Base-by-base conservation (phyloP, 768 basidiomycete genomes). In the Lactarius trivialis region DNA sequence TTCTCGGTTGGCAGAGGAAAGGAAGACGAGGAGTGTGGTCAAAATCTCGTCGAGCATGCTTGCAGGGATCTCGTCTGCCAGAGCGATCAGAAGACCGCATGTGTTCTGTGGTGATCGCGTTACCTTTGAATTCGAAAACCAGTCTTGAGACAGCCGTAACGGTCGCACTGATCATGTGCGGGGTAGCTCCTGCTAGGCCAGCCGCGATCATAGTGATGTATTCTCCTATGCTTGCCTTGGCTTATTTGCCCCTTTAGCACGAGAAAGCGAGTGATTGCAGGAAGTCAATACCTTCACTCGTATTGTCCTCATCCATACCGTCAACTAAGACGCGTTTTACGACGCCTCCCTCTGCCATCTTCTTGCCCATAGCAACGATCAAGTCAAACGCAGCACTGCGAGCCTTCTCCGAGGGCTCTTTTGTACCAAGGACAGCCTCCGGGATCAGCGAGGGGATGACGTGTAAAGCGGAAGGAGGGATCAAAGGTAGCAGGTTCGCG, bases 161-260 rank as follows among this genome's bases (percentile, higher is more conserved):
- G 1, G 93, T 92, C 2, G 97, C 97, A 70, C 94, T 96, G 72
- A 98, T 96, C 93, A 97, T 98, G 71, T 99, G 97, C 0, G 96
- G 94, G 12, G 85, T 91, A 15, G 90, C 87, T 24, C 93, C 95
- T 9, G 93, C 94, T 52, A 98, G 76, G 60, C 97, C 97, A 67
- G 93, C 95, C 39, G 91, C 91, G 32, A 98, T 78, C 95, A 99
- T 98, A 3, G 91, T 99, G 77, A 98, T 79, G 72, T 91, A 98
- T 72, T 98, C 97, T 68, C 93, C 86, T 50, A 95, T 80, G 69
- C 73, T 91, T 0, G 93, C 95, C 56, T 76, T 75, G 56, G 84
- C 90, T 82, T 60, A 11, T 9, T 17, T 28, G 28, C 48, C 3
- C 4, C 6, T 51, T 60, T n/a, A 61, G 48, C 54, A 45, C 32